Evolutionary conservation across 805 yeast species (phyloP).

Genomic region (Cyberlindnera subsufficiens): DNA sequence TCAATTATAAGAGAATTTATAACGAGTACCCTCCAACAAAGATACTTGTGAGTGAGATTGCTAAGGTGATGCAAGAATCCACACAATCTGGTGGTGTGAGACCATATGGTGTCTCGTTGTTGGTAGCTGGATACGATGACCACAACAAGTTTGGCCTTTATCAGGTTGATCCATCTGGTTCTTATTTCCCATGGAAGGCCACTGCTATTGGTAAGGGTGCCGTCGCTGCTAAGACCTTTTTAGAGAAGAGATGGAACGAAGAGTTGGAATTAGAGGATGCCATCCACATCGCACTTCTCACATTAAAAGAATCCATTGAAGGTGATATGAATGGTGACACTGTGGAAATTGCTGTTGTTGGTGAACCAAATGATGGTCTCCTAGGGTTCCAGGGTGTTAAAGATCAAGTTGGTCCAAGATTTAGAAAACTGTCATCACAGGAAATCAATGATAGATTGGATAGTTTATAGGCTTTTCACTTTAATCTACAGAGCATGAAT

Average conservation of each 20-base stretch:
- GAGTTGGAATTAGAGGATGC: slow-evolving; percentile 97
- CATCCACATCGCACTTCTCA: slow-evolving; percentile 88
- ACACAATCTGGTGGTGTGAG: slow-evolving; percentile 98
- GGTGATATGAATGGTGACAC: slow-evolving; percentile 98
- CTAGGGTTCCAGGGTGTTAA: slow-evolving; percentile 83
- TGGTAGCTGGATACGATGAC: slow-evolving; percentile 92
- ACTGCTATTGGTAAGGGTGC: slow-evolving; percentile 98
- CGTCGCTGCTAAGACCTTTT: slow-evolving; percentile 91
- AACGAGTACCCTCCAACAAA: slow-evolving; percentile 97
- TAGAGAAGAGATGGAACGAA: slow-evolving; percentile 98
- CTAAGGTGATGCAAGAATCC: slow-evolving; percentile 96
- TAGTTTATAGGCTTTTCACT: slow-evolving; percentile 50
- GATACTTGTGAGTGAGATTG: slow-evolving; percentile 88
- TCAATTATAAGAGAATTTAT: slow-evolving; percentile 86
- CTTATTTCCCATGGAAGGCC: slow-evolving; percentile 99
- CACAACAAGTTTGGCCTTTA: slow-evolving; percentile 70
- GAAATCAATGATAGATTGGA: slow-evolving; percentile 96
- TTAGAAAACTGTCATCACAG: slow-evolving; percentile 75
- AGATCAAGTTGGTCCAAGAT: slow-evolving; percentile 81
- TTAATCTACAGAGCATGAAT: background rate
- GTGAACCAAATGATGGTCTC: slow-evolving; percentile 73
- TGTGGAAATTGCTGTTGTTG: slow-evolving; percentile 85
- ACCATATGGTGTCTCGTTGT: slow-evolving; percentile 94
- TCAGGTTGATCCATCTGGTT: slow-evolving; percentile 97
- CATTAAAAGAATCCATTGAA: slow-evolving; percentile 93